Evolutionary conservation across 2,329 filamentous ascomycete genomes (phyloP).

Genomic region (Clarireedia sp.): DNA sequence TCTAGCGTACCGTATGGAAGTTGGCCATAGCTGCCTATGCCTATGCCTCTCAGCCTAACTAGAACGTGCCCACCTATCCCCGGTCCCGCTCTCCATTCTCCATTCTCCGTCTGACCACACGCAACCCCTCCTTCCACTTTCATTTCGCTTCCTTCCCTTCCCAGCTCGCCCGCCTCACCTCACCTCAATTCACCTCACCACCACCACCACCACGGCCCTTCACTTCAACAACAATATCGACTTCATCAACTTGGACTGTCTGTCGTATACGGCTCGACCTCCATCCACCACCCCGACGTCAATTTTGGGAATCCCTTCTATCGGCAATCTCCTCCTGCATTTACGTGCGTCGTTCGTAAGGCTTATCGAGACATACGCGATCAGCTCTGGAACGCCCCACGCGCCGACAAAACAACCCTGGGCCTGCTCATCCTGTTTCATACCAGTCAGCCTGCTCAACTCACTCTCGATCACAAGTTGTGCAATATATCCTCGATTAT

Average conservation of each 20-base stretch:
- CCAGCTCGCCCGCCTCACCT: not conserved
- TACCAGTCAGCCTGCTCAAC: not conserved
- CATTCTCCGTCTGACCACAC: not conserved
- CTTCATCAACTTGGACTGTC: not conserved
- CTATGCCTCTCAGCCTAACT: too few relatives aligned
- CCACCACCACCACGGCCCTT: not conserved
- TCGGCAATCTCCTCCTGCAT: too few relatives aligned
- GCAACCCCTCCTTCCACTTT: not conserved
- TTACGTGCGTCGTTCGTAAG: not conserved
- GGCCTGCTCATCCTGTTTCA: slow-evolving; percentile 1
- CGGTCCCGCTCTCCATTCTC: not conserved
- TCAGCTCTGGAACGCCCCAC: not conserved
- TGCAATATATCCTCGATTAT: not conserved
- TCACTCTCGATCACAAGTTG: not conserved
- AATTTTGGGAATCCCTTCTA: too few relatives aligned
- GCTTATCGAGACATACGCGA: not conserved
- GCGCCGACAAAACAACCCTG: not conserved
- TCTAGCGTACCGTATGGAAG: too few relatives aligned
- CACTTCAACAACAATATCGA: too few relatives aligned
- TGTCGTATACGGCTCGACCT: not conserved
- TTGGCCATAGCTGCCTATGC: not conserved
- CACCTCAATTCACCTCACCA: not conserved
- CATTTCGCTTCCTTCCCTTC: not conserved
- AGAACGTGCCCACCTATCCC: too few relatives aligned
- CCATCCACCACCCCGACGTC: not conserved